Evolutionary conservation across 805 yeast genomes (phyloP).

Genomic region (Saccharomycopsis schoenii): DNA sequence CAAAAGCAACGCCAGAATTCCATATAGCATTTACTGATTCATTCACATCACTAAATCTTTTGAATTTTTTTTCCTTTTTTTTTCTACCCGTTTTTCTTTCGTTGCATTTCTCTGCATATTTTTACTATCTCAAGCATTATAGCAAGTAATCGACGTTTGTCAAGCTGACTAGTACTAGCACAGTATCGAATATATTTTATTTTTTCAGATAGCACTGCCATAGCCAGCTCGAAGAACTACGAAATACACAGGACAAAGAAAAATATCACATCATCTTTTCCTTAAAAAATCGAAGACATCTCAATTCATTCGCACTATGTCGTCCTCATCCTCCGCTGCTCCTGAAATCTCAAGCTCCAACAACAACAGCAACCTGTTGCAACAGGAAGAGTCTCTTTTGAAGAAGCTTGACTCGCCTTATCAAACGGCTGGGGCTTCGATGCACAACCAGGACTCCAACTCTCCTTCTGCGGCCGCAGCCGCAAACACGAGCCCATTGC

Average conservation of each 20-base stretch:
- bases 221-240: too few species aligned
- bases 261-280: too few species aligned
- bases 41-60: not conserved
- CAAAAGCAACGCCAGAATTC: too few species aligned
- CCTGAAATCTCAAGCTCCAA: constrained; percentile 10
- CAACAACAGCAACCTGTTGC: constrained; percentile 8
- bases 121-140: not conserved
- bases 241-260: too few species aligned
- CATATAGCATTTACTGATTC: not conserved
- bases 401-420: too few species aligned
- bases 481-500: not conserved
- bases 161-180: too few species aligned
- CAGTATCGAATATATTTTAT: too few species aligned
- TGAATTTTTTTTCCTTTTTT: not conserved
- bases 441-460: not conserved
- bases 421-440: too few species aligned
- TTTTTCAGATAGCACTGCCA: too few species aligned
- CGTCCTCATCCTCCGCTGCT: constrained; percentile 2
- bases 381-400: constrained; percentile 1
- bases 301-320: not conserved
- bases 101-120: not conserved
- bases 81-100: not conserved
- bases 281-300: not conserved
- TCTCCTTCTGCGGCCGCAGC: not conserved
- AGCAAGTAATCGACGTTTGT: too few species aligned